A percentile compares a stretch with the other conserved stretches of the same genome.
Evolutionary conservation across 768 basidiomycete genomes (phyloP).

Genomic region (Pleurotus platypus): DNA sequence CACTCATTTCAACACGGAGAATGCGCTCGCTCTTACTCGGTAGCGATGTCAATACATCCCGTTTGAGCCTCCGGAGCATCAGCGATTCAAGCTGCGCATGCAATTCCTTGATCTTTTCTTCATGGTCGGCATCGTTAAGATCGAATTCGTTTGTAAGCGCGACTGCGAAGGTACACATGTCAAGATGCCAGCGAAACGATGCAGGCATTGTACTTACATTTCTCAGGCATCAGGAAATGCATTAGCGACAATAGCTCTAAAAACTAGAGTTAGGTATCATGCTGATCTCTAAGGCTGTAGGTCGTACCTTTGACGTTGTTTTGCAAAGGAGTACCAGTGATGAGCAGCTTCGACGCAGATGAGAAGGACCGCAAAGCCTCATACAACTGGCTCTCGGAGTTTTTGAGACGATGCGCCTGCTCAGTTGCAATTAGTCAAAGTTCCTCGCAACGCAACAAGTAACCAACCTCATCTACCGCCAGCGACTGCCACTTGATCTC

Average conservation of each 20-base stretch:
- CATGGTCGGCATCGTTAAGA: constrained; percentile 88
- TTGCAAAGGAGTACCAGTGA: constrained; percentile 97
- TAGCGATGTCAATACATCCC: constrained; percentile 91
- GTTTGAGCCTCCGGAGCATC: constrained; percentile 94
- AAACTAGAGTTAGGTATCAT: constrained; percentile 10
- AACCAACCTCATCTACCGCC: constrained; percentile 87
- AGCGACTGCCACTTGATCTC: constrained; percentile 98
- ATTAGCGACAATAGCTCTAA: constrained; percentile 92
- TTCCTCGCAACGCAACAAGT: background rate
- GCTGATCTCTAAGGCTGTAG: background rate
- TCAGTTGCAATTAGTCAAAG: constrained; percentile 13
- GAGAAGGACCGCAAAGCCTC: constrained; percentile 89
- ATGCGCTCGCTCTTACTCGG: constrained; percentile 99
- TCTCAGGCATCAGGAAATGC: constrained; percentile 99
- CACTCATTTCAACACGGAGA: constrained; percentile 94
- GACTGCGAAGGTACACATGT: constrained; percentile 43
- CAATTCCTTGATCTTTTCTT: constrained; percentile 91
- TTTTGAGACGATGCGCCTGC: constrained; percentile 95
- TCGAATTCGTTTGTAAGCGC: constrained; percentile 95
- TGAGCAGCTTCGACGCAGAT: constrained; percentile 89
- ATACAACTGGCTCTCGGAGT: constrained; percentile 95
- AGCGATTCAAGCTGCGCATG: constrained; percentile 89
- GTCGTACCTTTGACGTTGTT: constrained; percentile 93
- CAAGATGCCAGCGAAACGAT: no score
- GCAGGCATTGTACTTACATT: constrained; percentile 53